Base-by-base conservation (phyloP, 2,329 filamentous ascomycete genomes). In the Phialemoniopsis sp. region DNA sequence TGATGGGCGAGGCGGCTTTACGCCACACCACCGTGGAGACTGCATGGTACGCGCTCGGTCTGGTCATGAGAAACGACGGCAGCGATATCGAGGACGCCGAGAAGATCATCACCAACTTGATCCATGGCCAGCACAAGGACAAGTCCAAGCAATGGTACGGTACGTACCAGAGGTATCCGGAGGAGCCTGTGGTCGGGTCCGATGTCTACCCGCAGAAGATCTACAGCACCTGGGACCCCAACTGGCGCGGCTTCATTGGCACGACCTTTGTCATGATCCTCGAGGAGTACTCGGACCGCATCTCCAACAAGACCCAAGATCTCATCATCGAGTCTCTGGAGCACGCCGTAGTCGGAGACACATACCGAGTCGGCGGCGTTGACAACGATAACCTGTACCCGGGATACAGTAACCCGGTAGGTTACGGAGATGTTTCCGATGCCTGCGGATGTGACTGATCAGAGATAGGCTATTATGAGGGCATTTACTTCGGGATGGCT, bases 201-300 rank as follows among this genome's bases (percentile, higher is more conserved):
- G 38, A 58, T 3, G 55, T 60, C 13, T 82, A 82, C 45, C 64
- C 66, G 2, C 54, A n/a, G n/a, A 51, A 55, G 4, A 75, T 76
- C 28, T 79, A 81, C 50, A 66, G 70, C 40, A 68, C 70, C 1
- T 82, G 76, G 73, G 79, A 82, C 46, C 77, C 78, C 2, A 82
- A 83, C 44, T 82, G 78, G 78, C 64, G 79, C 36, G 78, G 78
- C 1, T 82, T 83, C 41, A 66, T 82, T 28, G 76, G 76, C 12
- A 80, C 76, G 0, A 70, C 75, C 0, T 66, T 82, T 13, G 70
- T 82, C 18, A 59, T 82, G 31, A 71, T 71, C 18, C 61, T 80
- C 16, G 78, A 82, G 50, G 78, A 82, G 45, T 82, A 76, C 38
- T 54, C 64, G 0, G 53, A 71, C 41, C 60, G 81, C 2, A 45